These are phyloP conservation scores for Trametes villosa DNA, from an alignment of 768 basidiomycete genomes.

Conservation along the genomic window DNA sequence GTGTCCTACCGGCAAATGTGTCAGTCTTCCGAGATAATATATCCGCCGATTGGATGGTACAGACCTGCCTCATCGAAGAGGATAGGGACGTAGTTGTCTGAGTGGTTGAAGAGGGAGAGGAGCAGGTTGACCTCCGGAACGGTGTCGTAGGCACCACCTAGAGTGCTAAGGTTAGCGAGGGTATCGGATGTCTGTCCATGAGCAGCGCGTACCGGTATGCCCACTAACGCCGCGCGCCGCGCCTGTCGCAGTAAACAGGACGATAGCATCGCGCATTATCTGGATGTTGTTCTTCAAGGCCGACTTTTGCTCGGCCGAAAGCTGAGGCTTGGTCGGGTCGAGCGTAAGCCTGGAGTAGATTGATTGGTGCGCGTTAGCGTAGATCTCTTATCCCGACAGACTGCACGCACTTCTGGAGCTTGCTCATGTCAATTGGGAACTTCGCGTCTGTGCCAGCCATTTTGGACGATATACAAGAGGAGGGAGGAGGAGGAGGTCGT, in stretches of 20 bases:
- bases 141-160: constrained; percentile 59
- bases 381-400: too few relatives aligned
- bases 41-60: constrained; percentile 28
- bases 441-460: constrained; percentile 46
- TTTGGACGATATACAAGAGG: constrained; percentile 20
- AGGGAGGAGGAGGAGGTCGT: not conserved
- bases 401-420: constrained; percentile 69
- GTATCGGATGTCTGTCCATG: not conserved
- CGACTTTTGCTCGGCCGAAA: constrained; percentile 65
- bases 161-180: not conserved
- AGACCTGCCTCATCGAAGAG: constrained; percentile 83
- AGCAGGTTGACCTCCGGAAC: constrained; percentile 86
- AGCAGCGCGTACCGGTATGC: constrained; percentile 62
- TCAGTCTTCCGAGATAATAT: constrained; percentile 5
- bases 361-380: not conserved
- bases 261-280: constrained; percentile 82
- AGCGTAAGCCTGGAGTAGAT: constrained; percentile 58
- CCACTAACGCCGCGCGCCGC: constrained; percentile 87
- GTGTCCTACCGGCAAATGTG: constrained; percentile 56
- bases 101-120: constrained; percentile 70
- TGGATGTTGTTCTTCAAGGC: constrained; percentile 72
- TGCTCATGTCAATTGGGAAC: constrained; percentile 80
- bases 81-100: constrained; percentile 65
- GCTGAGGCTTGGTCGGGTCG: constrained; percentile 66
- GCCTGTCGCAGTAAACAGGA: constrained; percentile 85